Percentiles rank a stretch among this genome's conserved stretches.
Evolutionary conservation across 306 rosid species (phyloP).

Genomic region (Medicago lupulina): DNA sequence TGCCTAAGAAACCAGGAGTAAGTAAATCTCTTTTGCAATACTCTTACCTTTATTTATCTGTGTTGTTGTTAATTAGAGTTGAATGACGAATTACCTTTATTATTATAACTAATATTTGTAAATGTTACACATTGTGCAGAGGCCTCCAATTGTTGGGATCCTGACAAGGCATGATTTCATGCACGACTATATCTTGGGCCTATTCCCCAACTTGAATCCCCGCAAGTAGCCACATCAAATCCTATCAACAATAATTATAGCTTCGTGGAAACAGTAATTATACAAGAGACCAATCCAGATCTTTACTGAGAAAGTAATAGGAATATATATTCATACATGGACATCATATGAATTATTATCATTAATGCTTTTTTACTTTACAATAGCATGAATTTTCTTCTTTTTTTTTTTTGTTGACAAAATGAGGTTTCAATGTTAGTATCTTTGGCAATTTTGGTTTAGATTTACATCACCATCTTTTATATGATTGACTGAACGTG

Average conservation of each 20-base stretch:
- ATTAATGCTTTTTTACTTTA: too few species aligned
- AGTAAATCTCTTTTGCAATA: neutral
- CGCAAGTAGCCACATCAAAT: slow-evolving; percentile 33
- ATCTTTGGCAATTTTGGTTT: too few species aligned
- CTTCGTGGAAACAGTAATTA: neutral
- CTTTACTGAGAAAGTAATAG: too few species aligned
- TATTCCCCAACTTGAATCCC: slow-evolving; percentile 58
- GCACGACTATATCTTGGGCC: slow-evolving; percentile 69
- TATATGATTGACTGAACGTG: too few species aligned
- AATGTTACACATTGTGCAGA: slow-evolving; percentile 49
- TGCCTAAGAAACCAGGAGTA: slow-evolving; percentile 70
- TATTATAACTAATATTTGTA: neutral
- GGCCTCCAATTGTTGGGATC: slow-evolving; percentile 78
- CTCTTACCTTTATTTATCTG: neutral
- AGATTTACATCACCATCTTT: too few species aligned
- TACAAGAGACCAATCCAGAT: too few species aligned
- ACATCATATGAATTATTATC: too few species aligned
- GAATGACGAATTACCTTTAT: neutral
- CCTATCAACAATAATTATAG: neutral
- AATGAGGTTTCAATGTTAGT: too few species aligned
- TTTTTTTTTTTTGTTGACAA: too few species aligned
- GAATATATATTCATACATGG: too few species aligned
- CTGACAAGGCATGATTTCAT: slow-evolving; percentile 80
- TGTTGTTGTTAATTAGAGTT: neutral
- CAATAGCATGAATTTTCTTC: too few species aligned